Evolutionary conservation across 139 green algal genomes (phyloP), one percentile per base, ranked within the genome.

Genomic region (Volvox reticuliferus): DNA sequence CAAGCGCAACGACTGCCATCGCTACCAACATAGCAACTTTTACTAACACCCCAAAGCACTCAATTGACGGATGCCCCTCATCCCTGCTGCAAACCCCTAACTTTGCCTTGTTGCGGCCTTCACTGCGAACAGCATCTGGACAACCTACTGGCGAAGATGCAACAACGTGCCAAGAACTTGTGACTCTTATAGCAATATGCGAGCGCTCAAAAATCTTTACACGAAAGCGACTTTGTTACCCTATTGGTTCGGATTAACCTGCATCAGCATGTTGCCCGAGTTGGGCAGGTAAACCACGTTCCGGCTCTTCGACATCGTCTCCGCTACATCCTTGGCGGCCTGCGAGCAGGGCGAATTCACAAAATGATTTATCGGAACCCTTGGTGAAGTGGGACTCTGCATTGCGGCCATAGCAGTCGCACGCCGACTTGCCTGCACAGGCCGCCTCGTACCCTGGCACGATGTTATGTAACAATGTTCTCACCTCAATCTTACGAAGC

Each of bases 241-340:
- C 85, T 86, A 91, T 71, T 90, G 86, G 87, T 79, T 91, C 3
- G 93, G 79, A 89, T 96, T 95, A 21, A 98, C 79, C 50, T 95
- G 95, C 75, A 99, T 92, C 89, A 99, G 95, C 97, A 99, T 99
- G 93, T 99, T 98, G 50, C 95, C 95, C 24, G 91, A 85, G 76
- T 88, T 93, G 16, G 98, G 98, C 94, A 99, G 92, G 94, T 99
- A 99, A 32, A 98, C 96, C 33, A 99, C 96, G 89, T 99, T 99
- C 28, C 97, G 93, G 88, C 94, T 97, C 94, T 97, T 97, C 62
- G 96, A 92, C 91, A 99, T 93, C 30, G 97, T 99, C 19, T 93
- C 93, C 24, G 98, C 98, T 63, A 99, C 97, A 92, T 99, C 98
- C 91, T 96, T 98, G 3, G 98, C 98, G 3, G 98, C 98, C 91